Base-by-base conservation (phyloP, 306 rosid species). In the Glycine latifolia region DNA sequence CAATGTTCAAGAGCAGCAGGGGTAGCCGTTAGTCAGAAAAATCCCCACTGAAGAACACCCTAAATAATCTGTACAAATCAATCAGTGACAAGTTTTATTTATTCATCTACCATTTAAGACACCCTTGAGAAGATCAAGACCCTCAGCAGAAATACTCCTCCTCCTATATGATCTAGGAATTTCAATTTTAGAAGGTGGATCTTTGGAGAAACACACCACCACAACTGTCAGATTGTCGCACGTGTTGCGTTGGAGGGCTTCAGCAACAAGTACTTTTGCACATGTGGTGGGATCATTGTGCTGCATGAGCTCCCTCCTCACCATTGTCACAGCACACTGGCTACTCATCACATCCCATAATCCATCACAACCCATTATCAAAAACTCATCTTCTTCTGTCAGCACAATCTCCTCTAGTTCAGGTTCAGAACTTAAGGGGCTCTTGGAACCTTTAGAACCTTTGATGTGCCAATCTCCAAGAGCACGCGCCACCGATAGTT, bases 281-380 rank as follows among this genome's bases (percentile, higher is more conserved):
- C 95, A 78, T 46, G 13, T 69, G 17, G 82, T 53, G 0, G 92
- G 94, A 81, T 91, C 88, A 76, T 91, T 91, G 48, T 91, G 91
- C 47, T 66, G 87, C 92, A 89, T 83, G 8, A 91, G 90, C 53
- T 87, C 94, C 80, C 53, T 91, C 81, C 94, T 87, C 43, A 81
- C 94, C 91, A 91, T 87, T 82, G 94, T 91, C n/a, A 91, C 91
- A 46, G 94, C 94, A 82, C 94, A 91, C 67, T 91, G 92, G 83
- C 94, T 91, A 66, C 94, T 91, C 94, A 91, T 91, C 20, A 91
- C 94, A 84, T 91, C 94, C 94, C 94, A 91, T 67, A 91, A 73
- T 53, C 94, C 94, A 86, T 91, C 94, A 54, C 94, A 91, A 0
- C 94, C 94, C 75, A 91, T 44, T 80, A 91, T 86, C 85, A 91